Percentiles rank a stretch among this genome's conserved stretches.
Evolutionary conservation across 257 asterid species (phyloP).

Genomic region (Solanum medicagineum): DNA sequence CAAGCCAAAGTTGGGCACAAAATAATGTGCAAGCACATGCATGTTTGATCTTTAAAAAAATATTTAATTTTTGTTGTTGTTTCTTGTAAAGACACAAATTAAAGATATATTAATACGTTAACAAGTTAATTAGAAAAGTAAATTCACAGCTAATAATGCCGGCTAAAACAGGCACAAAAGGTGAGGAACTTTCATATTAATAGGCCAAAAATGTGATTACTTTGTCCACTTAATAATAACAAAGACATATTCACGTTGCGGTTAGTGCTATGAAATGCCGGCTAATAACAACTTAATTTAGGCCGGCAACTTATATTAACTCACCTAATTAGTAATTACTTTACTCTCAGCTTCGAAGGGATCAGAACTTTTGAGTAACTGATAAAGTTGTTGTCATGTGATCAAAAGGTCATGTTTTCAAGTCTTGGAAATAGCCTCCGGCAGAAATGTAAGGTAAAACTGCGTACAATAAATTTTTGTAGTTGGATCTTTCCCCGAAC

Average conservation of each 20-base stretch:
- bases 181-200: neutral
- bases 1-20: constrained; percentile 22
- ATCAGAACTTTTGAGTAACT: no score
- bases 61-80: neutral
- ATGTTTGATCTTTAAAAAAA: neutral
- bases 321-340: no score
- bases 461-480: no score
- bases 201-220: neutral
- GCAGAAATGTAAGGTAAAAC: no score
- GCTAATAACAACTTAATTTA: neutral
- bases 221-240: constrained; percentile 3
- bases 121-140: neutral
- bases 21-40: constrained; percentile 64
- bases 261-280: constrained; percentile 27
- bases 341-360: neutral
- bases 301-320: neutral
- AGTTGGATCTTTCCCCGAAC: no score
- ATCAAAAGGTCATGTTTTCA: no score
- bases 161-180: constrained; percentile 24
- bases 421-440: no score
- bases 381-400: no score
- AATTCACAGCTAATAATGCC: constrained; percentile 5
- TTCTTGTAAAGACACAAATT: neutral
- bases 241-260: constrained; percentile 18
- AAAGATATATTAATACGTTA: neutral